Evolutionary conservation across 768 basidiomycete species (phyloP).

Genomic region (Hericium coralloides): DNA sequence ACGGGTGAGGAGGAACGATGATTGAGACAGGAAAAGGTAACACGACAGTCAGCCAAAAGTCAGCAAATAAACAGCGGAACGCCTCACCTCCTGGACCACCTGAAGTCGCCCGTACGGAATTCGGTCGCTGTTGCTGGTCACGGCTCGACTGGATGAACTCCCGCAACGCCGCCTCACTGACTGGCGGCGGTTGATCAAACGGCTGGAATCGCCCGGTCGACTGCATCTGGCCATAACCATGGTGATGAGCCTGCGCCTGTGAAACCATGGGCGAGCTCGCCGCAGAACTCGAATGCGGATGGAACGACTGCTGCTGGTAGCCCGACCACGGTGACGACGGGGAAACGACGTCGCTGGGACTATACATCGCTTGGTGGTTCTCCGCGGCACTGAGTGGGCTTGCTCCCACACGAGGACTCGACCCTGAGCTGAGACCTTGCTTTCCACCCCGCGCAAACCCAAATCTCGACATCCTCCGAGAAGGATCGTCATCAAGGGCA

Average conservation of each 20-base stretch:
- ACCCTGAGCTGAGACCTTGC: constrained; percentile 45
- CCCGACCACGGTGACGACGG: constrained; percentile 38
- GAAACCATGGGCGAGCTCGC: constrained; percentile 39
- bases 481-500: constrained; percentile 47
- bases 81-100: constrained; percentile 27
- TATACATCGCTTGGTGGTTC: constrained; percentile 38
- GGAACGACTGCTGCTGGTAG: constrained; percentile 29
- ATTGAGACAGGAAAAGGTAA: constrained; percentile 5
- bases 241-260: constrained; percentile 33
- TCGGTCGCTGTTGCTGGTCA: constrained; percentile 33
- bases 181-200: constrained; percentile 36
- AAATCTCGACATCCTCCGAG: constrained; percentile 68
- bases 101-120: constrained; percentile 21
- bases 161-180: constrained; percentile 71
- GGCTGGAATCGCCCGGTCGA: constrained; percentile 42
- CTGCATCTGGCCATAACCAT: constrained; percentile 18
- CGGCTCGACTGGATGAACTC: constrained; percentile 69
- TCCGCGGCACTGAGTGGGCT: constrained; percentile 43
- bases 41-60: constrained; percentile 18
- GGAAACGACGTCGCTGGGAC: constrained; percentile 26
- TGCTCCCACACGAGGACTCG: constrained; percentile 48
- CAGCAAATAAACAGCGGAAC: constrained; percentile 15
- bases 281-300: constrained; percentile 29
- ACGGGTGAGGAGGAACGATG: constrained; percentile 10
- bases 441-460: constrained; percentile 45